Evolutionary conservation across 2,329 filamentous ascomycete genomes (phyloP).

Genomic region (Pleoardoris graminearum): DNA sequence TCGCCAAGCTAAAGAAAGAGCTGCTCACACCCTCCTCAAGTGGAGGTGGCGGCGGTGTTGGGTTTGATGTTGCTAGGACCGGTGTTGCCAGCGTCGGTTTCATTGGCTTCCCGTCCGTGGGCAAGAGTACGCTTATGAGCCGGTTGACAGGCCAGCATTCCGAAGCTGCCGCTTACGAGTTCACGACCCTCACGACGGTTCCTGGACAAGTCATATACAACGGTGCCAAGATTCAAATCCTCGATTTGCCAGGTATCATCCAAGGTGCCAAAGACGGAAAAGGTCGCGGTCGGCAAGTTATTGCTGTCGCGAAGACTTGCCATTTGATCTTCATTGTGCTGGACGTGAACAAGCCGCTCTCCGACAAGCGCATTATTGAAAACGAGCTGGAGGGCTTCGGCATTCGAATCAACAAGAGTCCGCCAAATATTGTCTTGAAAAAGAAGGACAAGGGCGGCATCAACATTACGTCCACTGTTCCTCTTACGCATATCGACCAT

Average conservation of each 20-base stretch:
- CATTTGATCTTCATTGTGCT: constrained; percentile 98
- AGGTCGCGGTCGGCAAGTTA: constrained; percentile 95
- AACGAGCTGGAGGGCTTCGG: constrained; percentile 94
- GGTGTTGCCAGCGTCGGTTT: constrained; percentile 97
- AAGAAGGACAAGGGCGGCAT: constrained; percentile 99
- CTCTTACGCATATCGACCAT: constrained; percentile 86
- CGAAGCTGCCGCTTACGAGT: constrained; percentile 96
- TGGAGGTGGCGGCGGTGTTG: constrained; percentile 82
- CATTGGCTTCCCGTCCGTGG: constrained; percentile 97
- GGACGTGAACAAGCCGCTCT: constrained; percentile 97
- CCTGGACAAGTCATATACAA: constrained; percentile 96
- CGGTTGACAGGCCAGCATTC: constrained; percentile 93
- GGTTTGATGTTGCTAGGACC: constrained; percentile 96
- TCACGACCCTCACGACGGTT: constrained; percentile 96
- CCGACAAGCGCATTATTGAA: constrained; percentile 96
- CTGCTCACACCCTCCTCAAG: constrained; percentile 80
- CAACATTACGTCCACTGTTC: constrained; percentile 92
- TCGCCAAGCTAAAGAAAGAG: constrained; percentile 96
- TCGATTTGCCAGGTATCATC: constrained; percentile 98
- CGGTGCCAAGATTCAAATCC: constrained; percentile 95
- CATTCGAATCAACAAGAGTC: constrained; percentile 94
- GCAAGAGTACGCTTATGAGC: constrained; percentile 98
- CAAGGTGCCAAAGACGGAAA: constrained; percentile 98
- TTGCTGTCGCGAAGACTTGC: constrained; percentile 98
- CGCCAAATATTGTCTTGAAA: constrained; percentile 98